Conservation (phyloP, 179 eudicot genomes). For the Gypsophila paniculata region DNA sequence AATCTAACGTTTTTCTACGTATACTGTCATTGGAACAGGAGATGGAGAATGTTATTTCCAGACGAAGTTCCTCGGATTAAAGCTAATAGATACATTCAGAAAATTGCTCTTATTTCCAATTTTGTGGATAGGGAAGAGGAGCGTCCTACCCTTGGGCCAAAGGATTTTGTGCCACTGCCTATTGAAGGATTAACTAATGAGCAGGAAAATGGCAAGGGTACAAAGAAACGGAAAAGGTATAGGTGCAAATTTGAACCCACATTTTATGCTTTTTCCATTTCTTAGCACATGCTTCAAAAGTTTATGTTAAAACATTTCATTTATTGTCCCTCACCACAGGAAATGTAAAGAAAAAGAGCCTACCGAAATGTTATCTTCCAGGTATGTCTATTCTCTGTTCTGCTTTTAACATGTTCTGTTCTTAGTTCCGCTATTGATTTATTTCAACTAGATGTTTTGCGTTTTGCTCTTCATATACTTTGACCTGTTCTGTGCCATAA, state of each 20-base stretch:
- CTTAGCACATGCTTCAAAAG: neutral
- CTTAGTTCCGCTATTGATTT: too few relatives aligned
- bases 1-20: constrained; percentile 8
- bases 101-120: constrained; percentile 58
- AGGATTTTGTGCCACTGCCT: constrained; percentile 49
- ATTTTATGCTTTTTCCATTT: neutral
- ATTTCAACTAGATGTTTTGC: too few relatives aligned
- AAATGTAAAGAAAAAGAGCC: constrained; percentile 8
- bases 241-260: constrained; percentile 26
- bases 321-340: constrained; percentile 15
- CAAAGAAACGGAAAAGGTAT: constrained; percentile 27
- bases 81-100: constrained; percentile 49
- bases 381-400: constrained; percentile 5
- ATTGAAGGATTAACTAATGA: constrained; percentile 28
- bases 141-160: constrained; percentile 66
- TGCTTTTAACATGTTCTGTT: neutral
- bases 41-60: constrained; percentile 69
- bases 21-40: constrained; percentile 38
- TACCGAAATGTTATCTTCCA: neutral
- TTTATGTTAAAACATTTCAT: constrained; percentile 8
- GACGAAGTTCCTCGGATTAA: constrained; percentile 50
- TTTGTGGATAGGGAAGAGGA: constrained; percentile 84
- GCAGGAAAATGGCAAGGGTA: constrained; percentile 26
- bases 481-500: neutral
- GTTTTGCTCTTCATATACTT: neutral